A percentile compares a stretch with the other conserved stretches of the same genome.
Evolutionary conservation across 1,284 basidiomycete species (phyloP).

Genomic region (Cryptococcus hybrid): DNA sequence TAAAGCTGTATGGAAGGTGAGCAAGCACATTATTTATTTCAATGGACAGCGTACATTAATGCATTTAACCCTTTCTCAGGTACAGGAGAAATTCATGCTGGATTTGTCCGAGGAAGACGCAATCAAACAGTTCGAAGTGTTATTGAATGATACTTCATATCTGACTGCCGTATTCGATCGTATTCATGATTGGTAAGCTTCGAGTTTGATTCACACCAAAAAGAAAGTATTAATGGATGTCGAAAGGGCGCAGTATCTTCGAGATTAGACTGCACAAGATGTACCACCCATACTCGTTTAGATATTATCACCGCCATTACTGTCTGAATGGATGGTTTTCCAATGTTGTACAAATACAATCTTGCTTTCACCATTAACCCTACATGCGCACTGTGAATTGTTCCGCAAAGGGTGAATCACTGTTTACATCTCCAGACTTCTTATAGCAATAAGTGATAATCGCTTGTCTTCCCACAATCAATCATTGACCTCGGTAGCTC

Average conservation of each 20-base stretch:
- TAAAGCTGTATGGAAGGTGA: conserved; percentile 59
- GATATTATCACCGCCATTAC: no score
- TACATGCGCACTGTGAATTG: no score
- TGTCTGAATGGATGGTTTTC: no score
- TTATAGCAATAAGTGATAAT: no score
- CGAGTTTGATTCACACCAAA: not conserved
- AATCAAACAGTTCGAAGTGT: conserved; percentile 90
- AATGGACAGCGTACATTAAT: not conserved
- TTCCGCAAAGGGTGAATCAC: not conserved
- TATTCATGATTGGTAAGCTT: conserved; percentile 61
- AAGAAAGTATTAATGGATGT: not conserved
- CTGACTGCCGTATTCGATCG: conserved; percentile 88
- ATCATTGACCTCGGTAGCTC: no score
- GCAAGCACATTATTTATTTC: not conserved
- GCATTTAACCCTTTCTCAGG: conserved; percentile 61
- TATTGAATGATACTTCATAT: conserved; percentile 94
- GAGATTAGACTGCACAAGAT: conserved; percentile 27
- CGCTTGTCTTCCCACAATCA: no score
- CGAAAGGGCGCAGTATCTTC: conserved; percentile 44
- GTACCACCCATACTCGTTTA: no score
- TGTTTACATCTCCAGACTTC: not conserved
- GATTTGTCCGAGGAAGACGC: conserved; percentile 95
- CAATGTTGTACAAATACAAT: no score
- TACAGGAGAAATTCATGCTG: conserved; percentile 95
- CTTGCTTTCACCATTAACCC: no score